Evolutionary conservation across 2,329 filamentous ascomycete species (phyloP).

Genomic region (Apiospora malaysiana): DNA sequence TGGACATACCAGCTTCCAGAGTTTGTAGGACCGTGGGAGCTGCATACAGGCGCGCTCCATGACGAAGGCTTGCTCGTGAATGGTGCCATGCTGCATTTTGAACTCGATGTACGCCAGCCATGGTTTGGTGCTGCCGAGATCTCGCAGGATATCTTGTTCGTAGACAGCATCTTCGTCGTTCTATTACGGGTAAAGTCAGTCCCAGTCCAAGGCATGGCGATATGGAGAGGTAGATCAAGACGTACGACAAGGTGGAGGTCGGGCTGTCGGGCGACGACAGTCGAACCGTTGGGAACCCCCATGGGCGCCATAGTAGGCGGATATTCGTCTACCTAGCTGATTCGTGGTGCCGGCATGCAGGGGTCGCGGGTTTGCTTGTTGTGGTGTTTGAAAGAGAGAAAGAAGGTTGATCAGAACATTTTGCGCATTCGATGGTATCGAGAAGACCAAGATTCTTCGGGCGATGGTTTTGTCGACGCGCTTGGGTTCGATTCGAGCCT

Average conservation of each 20-base stretch:
- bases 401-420: neutral
- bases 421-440: neutral
- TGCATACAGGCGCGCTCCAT: constrained; percentile 91
- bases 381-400: neutral
- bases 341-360: constrained; percentile 6
- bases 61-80: constrained; percentile 83
- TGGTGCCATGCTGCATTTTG: constrained; percentile 84
- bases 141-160: constrained; percentile 92
- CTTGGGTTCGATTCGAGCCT: constrained; percentile 11
- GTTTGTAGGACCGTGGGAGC: constrained; percentile 93
- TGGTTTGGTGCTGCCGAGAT: constrained; percentile 84
- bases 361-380: neutral
- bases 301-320: constrained; percentile 36
- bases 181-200: constrained; percentile 50
- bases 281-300: constrained; percentile 38
- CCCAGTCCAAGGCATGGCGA: neutral
- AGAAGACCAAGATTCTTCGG: neutral
- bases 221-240: constrained; percentile 27
- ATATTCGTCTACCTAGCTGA: constrained; percentile 6
- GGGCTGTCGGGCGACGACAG: constrained; percentile 42
- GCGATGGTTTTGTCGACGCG: neutral
- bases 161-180: constrained; percentile 91
- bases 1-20: constrained; percentile 85
- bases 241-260: constrained; percentile 57
- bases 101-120: constrained; percentile 95